Evolutionary conservation across 257 asterid species (phyloP), one percentile per base, ranked within the genome.

Genomic region (Echites panduratus): DNA sequence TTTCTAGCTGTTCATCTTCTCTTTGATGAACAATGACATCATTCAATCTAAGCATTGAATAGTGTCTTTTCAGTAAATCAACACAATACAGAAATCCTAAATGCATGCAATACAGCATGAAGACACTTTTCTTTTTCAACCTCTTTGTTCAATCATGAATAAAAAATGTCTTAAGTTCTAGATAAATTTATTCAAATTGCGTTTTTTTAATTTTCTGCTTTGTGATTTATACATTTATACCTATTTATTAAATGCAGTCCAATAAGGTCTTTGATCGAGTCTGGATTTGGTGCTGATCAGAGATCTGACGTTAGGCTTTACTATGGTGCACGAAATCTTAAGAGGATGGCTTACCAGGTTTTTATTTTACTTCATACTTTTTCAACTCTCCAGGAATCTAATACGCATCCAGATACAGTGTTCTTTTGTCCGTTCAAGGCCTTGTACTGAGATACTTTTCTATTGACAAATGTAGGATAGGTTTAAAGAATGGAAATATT

Each of bases 291-390:
- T 77, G 96, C 91, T 58, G 88, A 88, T 64, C 74, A 78, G 84
- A 85, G 97, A 84, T 82, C 94, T 64, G 97, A 93, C 76, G 96
- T 89, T 71, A 85, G 96, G 73, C 89, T 93, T 70, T 93, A 93
- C 83, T 93, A 93, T 73, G 98, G 97, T 26, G 97, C 98, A n/a
- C 86, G 96, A 75, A 91, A 86, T 80, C 95, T 93, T 73, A 62
- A 76, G 44, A 85, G 93, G 69, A 93, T 93, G 97, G 97, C 97
- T 11, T 93, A 89, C 81, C 91, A 85, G 96, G 97, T 89, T 48
- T 63, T 29, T 20, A 24, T 35, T 58, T 38, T 81, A 56, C 77
- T 80, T 69, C 82, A 76, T 70, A 57, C 24, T 48, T 20, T 57
- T 57, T 13, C 57, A 26, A 17, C 27, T 49, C 24, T 53, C 44